Conservation (phyloP, 1,284 basidiomycete species). For the Microbotryum silenes-acaulis region DNA sequence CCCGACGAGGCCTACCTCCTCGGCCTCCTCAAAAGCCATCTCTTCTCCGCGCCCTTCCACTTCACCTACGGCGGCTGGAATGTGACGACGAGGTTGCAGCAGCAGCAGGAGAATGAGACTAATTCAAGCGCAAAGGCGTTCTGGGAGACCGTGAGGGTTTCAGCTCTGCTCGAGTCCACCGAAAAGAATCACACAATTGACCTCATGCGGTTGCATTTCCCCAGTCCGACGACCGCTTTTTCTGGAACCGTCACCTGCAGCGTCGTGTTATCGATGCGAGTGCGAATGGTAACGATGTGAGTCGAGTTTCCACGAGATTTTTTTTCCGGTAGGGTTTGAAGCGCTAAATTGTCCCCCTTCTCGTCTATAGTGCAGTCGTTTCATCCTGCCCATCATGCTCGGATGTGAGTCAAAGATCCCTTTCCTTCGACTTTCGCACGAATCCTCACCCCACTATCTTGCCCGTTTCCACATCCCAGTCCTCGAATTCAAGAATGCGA, state of each 20-base stretch:
- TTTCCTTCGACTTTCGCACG: too few relatives aligned
- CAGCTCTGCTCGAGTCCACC: slow-evolving; percentile 12
- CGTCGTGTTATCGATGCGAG: slow-evolving; percentile 61
- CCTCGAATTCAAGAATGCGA: slow-evolving; percentile 72
- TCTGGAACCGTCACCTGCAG: slow-evolving; percentile 90
- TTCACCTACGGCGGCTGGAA: slow-evolving; percentile 84
- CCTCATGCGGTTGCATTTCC: slow-evolving; percentile 21
- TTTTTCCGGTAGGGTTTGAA: not conserved
- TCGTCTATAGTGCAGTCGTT: slow-evolving; percentile 59
- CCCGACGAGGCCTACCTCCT: slow-evolving; percentile 83
- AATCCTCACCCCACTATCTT: too few relatives aligned
- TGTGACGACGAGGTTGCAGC: slow-evolving; percentile 78
- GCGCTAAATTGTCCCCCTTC: not conserved
- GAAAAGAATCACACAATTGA: not conserved
- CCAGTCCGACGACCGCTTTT: slow-evolving; percentile 89
- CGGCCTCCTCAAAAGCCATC: slow-evolving; percentile 75
- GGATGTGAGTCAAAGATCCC: slow-evolving; percentile 56
- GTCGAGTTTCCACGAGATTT: slow-evolving; percentile 45
- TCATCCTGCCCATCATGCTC: slow-evolving; percentile 84
- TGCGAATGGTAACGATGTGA: slow-evolving; percentile 50
- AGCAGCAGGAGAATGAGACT: slow-evolving; percentile 53
- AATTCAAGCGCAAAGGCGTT: slow-evolving; percentile 47
- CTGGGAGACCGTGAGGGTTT: slow-evolving; percentile 54
- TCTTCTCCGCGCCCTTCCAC: slow-evolving; percentile 66
- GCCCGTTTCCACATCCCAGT: slow-evolving; percentile 47